phyloP scores from a whole-genome alignment of 192 early-diverging fungal genomes.

The Cladochytrium replicatum region DNA sequence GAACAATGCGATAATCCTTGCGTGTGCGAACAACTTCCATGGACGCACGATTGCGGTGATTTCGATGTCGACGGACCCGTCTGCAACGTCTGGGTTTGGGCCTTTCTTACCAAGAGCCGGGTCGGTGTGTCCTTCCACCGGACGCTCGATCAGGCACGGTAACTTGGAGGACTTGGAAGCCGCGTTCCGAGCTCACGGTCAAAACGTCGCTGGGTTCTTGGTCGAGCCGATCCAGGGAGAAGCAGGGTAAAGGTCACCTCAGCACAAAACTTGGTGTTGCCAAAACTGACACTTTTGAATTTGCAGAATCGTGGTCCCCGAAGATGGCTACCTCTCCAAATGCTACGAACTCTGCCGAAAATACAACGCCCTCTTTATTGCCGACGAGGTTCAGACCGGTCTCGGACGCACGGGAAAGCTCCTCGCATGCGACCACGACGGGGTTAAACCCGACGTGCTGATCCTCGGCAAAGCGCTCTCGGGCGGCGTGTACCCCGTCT shows the following conservation, averaged over 20 bases:
- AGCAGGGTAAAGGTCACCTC: conserved; percentile 52
- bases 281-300: background rate
- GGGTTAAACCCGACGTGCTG: conserved; percentile 84
- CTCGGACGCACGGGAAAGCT: conserved; percentile 89
- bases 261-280: background rate
- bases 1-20: conserved; percentile 72
- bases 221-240: conserved; percentile 99
- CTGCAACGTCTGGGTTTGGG: conserved; percentile 76
- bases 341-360: conserved; percentile 89
- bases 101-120: conserved; percentile 86
- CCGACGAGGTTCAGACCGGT: conserved; percentile 98
- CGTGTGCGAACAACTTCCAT: conserved; percentile 88
- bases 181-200: conserved; percentile 71
- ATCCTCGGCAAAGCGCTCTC: conserved; percentile 97
- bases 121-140: conserved; percentile 64
- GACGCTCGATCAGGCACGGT: conserved; percentile 69
- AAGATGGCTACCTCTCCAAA: conserved; percentile 79
- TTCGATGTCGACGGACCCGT: conserved; percentile 90
- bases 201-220: conserved; percentile 83
- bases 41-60: conserved; percentile 89
- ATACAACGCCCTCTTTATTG: conserved; percentile 95
- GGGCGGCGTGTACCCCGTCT: conserved; percentile 94
- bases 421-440: conserved; percentile 89
- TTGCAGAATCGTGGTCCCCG: conserved; percentile 80
- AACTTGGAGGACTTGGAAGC: conserved; percentile 77